Evolutionary conservation across 257 asterid genomes (phyloP).

Genomic region (Lavandula angustifolia): DNA sequence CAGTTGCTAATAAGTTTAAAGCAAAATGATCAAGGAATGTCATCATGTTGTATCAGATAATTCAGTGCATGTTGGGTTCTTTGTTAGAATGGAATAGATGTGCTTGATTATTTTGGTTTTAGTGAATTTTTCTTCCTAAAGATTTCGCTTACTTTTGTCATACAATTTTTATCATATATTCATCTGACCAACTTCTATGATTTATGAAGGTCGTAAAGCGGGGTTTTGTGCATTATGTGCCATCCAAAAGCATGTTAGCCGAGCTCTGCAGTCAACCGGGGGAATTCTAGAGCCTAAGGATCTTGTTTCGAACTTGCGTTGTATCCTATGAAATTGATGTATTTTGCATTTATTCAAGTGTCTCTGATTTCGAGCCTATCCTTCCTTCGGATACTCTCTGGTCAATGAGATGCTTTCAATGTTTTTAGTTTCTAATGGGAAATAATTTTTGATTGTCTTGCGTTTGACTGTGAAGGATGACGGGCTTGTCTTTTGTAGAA

Average conservation of each 20-base stretch:
- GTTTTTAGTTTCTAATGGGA: background rate
- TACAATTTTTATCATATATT: background rate
- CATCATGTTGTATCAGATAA: background rate
- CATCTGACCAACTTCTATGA: conserved; percentile 29
- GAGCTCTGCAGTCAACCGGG: conserved; percentile 93
- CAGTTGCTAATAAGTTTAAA: background rate
- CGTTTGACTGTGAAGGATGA: background rate
- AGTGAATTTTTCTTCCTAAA: background rate
- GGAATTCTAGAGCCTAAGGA: conserved; percentile 94
- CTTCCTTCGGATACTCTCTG: background rate
- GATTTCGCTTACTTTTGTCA: background rate
- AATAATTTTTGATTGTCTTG: background rate
- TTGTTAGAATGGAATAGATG: background rate
- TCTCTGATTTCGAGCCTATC: background rate
- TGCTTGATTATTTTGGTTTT: background rate
- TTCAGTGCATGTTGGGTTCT: background rate
- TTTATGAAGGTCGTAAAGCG: conserved; percentile 73
- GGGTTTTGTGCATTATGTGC: conserved; percentile 99
- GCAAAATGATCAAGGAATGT: background rate
- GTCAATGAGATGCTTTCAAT: background rate
- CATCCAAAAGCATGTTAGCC: conserved; percentile 92
- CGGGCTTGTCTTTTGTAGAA: too few species aligned
- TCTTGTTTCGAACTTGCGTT: conserved; percentile 91
- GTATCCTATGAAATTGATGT: conserved; percentile 57
- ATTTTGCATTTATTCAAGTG: conserved; percentile 2